phyloP scores from a whole-genome alignment of 768 basidiomycete species.

The Trametes maxima region DNA sequence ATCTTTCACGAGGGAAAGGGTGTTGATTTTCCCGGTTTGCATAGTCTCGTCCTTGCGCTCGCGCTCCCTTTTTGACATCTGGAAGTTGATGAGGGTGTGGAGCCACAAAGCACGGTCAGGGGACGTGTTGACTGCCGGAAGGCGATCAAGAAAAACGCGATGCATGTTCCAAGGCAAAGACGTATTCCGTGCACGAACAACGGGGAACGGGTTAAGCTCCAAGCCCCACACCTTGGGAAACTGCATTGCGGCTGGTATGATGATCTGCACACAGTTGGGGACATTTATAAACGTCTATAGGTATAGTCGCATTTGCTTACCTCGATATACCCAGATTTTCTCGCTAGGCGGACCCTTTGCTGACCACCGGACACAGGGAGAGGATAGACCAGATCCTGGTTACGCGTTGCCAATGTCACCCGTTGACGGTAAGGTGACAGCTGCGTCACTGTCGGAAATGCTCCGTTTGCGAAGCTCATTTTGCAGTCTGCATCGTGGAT shows the following conservation, averaged over 20 bases:
- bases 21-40: slow-evolving; percentile 28
- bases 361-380: slow-evolving; percentile 43
- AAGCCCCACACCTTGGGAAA: slow-evolving; percentile 23
- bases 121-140: slow-evolving; percentile 36
- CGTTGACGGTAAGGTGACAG: slow-evolving; percentile 36
- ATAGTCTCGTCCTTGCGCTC: slow-evolving; percentile 31
- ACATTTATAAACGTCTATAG: too few relatives aligned
- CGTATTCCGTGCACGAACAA: slow-evolving; percentile 15
- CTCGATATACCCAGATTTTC: slow-evolving; percentile 56
- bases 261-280: slow-evolving; percentile 46
- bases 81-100: slow-evolving; percentile 32
- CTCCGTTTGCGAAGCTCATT: slow-evolving; percentile 11
- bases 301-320: slow-evolving; percentile 20
- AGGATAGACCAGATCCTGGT: slow-evolving; percentile 40
- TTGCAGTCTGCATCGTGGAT: slow-evolving; percentile 13
- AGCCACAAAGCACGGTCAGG: slow-evolving; percentile 35
- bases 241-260: slow-evolving; percentile 24
- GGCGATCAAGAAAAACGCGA: slow-evolving; percentile 38
- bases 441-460: slow-evolving; percentile 25
- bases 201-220: slow-evolving; percentile 33
- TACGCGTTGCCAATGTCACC: slow-evolving; percentile 31
- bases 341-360: slow-evolving; percentile 48
- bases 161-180: slow-evolving; percentile 41
- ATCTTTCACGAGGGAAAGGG: slow-evolving; percentile 38
- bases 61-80: slow-evolving; percentile 38